Evolutionary conservation across 2,329 filamentous ascomycete species (phyloP).

Genomic region (Fonsecaea multimorphosa): DNA sequence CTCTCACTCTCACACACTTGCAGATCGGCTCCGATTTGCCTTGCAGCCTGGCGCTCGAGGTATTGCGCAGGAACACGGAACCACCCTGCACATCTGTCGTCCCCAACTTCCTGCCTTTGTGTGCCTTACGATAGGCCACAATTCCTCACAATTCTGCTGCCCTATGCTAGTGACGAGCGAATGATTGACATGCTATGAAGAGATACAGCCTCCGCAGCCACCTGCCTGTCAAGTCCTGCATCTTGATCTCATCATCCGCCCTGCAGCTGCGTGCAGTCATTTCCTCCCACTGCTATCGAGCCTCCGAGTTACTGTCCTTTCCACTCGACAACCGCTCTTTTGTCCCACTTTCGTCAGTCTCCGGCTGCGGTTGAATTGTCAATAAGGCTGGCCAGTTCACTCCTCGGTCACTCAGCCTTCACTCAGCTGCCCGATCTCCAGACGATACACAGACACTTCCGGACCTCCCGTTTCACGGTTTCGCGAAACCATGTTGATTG

Average conservation of each 20-base stretch:
- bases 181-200: slow-evolving; percentile 18
- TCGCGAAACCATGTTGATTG: slow-evolving; percentile 33
- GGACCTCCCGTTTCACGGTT: no score
- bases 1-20: slow-evolving; percentile 6
- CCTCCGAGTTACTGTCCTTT: slow-evolving; percentile 1
- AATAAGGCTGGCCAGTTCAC: slow-evolving; percentile 9
- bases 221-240: slow-evolving; percentile 12
- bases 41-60: slow-evolving; percentile 18
- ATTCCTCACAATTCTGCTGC: slow-evolving; percentile 7
- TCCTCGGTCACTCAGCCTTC: not conserved
- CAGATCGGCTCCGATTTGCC: slow-evolving; percentile 19
- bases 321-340: slow-evolving; percentile 5
- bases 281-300: not conserved
- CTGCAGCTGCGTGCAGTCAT: slow-evolving; percentile 9
- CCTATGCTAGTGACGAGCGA: slow-evolving; percentile 21
- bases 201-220: slow-evolving; percentile 9
- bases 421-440: slow-evolving; percentile 8
- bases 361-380: slow-evolving; percentile 8
- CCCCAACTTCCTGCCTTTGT: slow-evolving; percentile 14
- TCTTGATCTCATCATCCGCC: slow-evolving; percentile 24
- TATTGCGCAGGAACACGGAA: slow-evolving; percentile 29
- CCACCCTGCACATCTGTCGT: slow-evolving; percentile 10
- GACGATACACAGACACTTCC: not conserved
- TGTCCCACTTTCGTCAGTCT: slow-evolving; percentile 13
- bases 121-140: slow-evolving; percentile 13